A percentile compares a stretch with the other conserved stretches of the same genome.
These are phyloP conservation scores for Mycena venus DNA, from an alignment of 768 basidiomycete species.

Conservation along the genomic window DNA sequence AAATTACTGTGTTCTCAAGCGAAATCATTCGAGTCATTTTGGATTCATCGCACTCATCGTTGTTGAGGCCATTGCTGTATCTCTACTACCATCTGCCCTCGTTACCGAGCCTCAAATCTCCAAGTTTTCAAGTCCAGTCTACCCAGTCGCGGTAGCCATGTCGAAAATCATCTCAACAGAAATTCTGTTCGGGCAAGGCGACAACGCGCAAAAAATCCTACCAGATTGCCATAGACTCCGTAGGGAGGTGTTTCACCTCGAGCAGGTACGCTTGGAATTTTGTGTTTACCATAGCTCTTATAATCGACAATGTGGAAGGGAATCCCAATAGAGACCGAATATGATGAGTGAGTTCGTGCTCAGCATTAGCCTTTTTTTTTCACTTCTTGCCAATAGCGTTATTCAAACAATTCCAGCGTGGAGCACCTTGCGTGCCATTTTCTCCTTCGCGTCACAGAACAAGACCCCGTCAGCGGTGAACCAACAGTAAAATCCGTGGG, in stretches of 20 bases:
- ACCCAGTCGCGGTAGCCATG: too few relatives aligned
- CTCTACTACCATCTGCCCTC: too few relatives aligned
- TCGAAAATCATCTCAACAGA: slow-evolving; percentile 15
- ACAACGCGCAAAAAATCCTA: slow-evolving; percentile 65
- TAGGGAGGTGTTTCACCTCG: slow-evolving; percentile 28
- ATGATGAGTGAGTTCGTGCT: slow-evolving; percentile 71
- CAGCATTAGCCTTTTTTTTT: slow-evolving; percentile 30
- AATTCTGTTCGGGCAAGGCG: slow-evolving; percentile 44
- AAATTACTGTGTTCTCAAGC: too few relatives aligned
- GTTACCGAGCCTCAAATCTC: too few relatives aligned
- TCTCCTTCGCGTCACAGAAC: slow-evolving; percentile 69
- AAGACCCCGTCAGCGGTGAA: slow-evolving; percentile 18
- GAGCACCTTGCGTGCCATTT: slow-evolving; percentile 79
- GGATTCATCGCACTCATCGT: too few relatives aligned
- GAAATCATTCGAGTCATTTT: too few relatives aligned
- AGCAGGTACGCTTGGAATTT: slow-evolving; percentile 54
- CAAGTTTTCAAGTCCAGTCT: too few relatives aligned
- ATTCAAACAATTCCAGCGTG: slow-evolving; percentile 65
- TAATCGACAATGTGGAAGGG: too few relatives aligned
- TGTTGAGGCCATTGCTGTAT: too few relatives aligned
- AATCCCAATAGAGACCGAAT: slow-evolving; percentile 81
- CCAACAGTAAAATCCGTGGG: slow-evolving; percentile 76
- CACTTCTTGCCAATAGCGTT: too few relatives aligned
- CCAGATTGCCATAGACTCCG: slow-evolving; percentile 49
- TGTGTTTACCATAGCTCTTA: slow-evolving; percentile 60